Evolutionary conservation across 2,329 filamentous ascomycete species (phyloP).

Genomic region (Ophiostoma perfectum): DNA sequence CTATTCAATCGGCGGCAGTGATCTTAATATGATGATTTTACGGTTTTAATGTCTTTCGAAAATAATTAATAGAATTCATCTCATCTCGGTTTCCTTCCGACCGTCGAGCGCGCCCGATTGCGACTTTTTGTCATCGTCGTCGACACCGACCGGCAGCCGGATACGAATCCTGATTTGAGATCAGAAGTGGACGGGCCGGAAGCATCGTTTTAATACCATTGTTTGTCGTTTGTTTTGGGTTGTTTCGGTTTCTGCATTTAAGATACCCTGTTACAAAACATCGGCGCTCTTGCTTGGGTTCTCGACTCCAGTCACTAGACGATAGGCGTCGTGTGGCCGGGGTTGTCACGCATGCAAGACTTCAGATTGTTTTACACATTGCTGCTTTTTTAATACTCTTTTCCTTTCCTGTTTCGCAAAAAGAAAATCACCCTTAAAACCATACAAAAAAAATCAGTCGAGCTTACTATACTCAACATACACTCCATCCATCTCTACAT

Average conservation of each 20-base stretch:
- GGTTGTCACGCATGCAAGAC: not conserved
- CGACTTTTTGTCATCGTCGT: not conserved
- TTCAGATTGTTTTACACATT: not conserved
- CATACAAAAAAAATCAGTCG: conserved; percentile 16
- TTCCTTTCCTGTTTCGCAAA: conserved; percentile 14
- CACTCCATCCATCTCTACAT: conserved; percentile 4
- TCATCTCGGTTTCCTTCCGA: not conserved
- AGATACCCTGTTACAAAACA: conserved; percentile 27
- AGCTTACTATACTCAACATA: conserved; percentile 14
- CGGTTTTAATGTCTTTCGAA: conserved; percentile 20
- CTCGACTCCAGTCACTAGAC: not conserved
- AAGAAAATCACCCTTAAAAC: not conserved
- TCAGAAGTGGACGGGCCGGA: conserved; percentile 21
- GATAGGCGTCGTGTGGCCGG: not conserved
- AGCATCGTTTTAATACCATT: conserved; percentile 21
- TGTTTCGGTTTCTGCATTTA: conserved; percentile 50
- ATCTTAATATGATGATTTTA: conserved; percentile 26
- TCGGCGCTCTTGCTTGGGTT: not conserved
- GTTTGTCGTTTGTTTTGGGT: conserved; percentile 33
- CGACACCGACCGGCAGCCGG: conserved; percentile 10
- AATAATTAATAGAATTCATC: conserved; percentile 10
- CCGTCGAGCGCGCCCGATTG: not conserved
- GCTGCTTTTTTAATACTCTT: conserved; percentile 14
- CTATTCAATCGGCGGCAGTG: conserved; percentile 25
- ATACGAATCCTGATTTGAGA: conserved; percentile 15